Evolutionary conservation across 257 asterid species (phyloP).

Genomic region (Cordia subcordata): DNA sequence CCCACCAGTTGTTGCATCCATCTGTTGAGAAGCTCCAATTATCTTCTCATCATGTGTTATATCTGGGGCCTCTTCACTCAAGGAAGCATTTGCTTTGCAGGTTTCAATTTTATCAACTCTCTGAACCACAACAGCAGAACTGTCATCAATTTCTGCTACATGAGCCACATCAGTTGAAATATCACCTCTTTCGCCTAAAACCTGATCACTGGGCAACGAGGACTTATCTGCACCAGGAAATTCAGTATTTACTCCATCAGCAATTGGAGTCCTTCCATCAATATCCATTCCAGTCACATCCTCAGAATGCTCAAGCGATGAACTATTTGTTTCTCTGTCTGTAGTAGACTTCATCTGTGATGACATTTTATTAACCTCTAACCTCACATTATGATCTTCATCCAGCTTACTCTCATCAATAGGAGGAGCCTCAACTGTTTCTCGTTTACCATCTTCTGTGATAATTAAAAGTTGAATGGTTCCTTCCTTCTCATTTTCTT

Average conservation of each 20-base stretch:
- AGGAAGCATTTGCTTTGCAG: slow-evolving; percentile 20
- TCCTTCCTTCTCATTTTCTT: slow-evolving; percentile 22
- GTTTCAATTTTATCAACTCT: slow-evolving; percentile 20
- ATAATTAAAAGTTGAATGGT: slow-evolving; percentile 21
- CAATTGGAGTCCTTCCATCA: slow-evolving; percentile 19
- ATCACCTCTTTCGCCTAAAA: slow-evolving; percentile 20
- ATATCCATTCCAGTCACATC: slow-evolving; percentile 30
- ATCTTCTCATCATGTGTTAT: slow-evolving; percentile 31
- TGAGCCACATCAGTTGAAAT: slow-evolving; percentile 17
- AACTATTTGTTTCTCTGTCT: slow-evolving; percentile 23
- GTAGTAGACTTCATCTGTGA: slow-evolving; percentile 17
- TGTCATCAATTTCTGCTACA: slow-evolving; percentile 12
- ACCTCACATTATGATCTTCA: slow-evolving; percentile 19
- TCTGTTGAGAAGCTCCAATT: slow-evolving; percentile 20
- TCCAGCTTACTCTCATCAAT: slow-evolving; percentile 25
- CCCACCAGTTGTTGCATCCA: slow-evolving; percentile 27
- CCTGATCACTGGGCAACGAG: slow-evolving; percentile 17
- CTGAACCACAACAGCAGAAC: slow-evolving; percentile 19
- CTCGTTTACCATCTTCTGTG: slow-evolving; percentile 27
- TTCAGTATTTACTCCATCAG: slow-evolving; percentile 21
- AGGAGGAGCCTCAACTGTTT: slow-evolving; percentile 22
- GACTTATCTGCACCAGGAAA: slow-evolving; percentile 6
- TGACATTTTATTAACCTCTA: slow-evolving; percentile 14
- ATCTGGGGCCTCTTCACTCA: slow-evolving; percentile 18
- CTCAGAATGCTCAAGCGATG: slow-evolving; percentile 22